Evolutionary conservation across 352 stramenopile species (phyloP).

Genomic region (Globisporangium lucens): DNA sequence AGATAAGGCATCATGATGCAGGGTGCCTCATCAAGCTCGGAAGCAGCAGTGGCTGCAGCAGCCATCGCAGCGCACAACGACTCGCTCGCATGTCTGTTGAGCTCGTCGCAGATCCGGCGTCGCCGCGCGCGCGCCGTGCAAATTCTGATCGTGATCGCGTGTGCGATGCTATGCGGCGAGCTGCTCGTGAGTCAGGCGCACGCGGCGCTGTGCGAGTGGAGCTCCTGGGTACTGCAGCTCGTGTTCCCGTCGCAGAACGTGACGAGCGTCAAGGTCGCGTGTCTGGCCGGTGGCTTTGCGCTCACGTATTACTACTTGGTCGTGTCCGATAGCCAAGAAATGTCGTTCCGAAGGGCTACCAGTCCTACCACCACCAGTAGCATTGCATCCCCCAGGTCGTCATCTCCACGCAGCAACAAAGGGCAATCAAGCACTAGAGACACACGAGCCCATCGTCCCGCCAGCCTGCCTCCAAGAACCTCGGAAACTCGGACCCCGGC

Average conservation of each 20-base stretch:
- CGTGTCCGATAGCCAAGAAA: not conserved
- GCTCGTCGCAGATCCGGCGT: conserved; percentile 3
- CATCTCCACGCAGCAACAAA: not conserved
- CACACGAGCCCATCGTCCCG: not conserved
- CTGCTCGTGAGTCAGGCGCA: not conserved
- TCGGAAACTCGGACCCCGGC: conserved; percentile 1
- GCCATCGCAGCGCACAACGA: not conserved
- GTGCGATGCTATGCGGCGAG: not conserved
- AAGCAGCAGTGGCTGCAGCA: not conserved
- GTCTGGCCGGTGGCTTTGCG: conserved; percentile 31
- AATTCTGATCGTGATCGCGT: conserved; percentile 11
- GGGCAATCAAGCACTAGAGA: not conserved
- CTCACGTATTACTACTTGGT: conserved; percentile 42
- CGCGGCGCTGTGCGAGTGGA: conserved; percentile 15
- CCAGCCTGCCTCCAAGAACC: not conserved
- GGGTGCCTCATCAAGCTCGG: not conserved
- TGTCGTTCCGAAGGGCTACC: not conserved
- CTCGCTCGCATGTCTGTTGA: conserved; percentile 4
- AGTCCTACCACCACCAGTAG: not conserved
- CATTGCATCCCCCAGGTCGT: not conserved
- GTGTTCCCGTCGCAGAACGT: conserved; percentile 49
- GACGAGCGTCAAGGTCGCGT: conserved; percentile 38
- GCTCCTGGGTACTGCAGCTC: conserved; percentile 25
- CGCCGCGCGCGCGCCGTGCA: conserved; percentile 13
- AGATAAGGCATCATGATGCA: not conserved